These are phyloP conservation scores for Psophocarpus tetragonolobus DNA, from an alignment of 306 rosid genomes.

Conservation along the genomic window DNA sequence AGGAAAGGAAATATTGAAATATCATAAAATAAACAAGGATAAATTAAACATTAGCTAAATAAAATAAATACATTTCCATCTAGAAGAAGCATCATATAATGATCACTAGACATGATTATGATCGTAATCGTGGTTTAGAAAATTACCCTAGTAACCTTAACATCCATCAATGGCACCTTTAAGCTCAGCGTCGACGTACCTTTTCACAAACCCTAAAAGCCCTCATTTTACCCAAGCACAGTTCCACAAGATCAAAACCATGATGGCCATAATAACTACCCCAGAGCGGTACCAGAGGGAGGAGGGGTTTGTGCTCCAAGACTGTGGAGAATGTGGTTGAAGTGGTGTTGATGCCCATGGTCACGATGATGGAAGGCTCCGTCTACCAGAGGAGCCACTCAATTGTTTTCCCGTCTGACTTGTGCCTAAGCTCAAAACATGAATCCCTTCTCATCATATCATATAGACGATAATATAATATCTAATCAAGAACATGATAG, in stretches of 20 bases:
- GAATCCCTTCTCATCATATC: too few species aligned
- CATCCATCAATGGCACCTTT: slow-evolving; percentile 94
- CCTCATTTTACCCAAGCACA: slow-evolving; percentile 66
- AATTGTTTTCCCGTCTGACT: too few species aligned
- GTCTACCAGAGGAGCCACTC: too few species aligned
- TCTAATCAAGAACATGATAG: too few species aligned
- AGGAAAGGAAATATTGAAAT: not conserved
- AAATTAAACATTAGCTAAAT: not conserved
- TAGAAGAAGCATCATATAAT: too few species aligned
- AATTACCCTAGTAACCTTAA: slow-evolving; percentile 98
- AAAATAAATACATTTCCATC: slow-evolving; percentile 12
- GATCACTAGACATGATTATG: slow-evolving; percentile 11
- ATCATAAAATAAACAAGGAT: slow-evolving; percentile 2
- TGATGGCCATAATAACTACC: slow-evolving; percentile 52
- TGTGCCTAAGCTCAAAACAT: too few species aligned
- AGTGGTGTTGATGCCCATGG: too few species aligned
- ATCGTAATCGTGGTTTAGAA: not conserved
- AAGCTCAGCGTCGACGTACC: slow-evolving; percentile 87
- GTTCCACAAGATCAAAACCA: slow-evolving; percentile 63
- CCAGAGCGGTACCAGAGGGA: slow-evolving; percentile 67
- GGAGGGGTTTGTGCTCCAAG: too few species aligned
- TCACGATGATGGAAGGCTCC: too few species aligned
- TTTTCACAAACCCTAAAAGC: slow-evolving; percentile 71
- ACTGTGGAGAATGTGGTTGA: too few species aligned
- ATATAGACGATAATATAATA: too few species aligned